Conservation (phyloP, 1,284 basidiomycete genomes). For the Sutorius eximius region DNA sequence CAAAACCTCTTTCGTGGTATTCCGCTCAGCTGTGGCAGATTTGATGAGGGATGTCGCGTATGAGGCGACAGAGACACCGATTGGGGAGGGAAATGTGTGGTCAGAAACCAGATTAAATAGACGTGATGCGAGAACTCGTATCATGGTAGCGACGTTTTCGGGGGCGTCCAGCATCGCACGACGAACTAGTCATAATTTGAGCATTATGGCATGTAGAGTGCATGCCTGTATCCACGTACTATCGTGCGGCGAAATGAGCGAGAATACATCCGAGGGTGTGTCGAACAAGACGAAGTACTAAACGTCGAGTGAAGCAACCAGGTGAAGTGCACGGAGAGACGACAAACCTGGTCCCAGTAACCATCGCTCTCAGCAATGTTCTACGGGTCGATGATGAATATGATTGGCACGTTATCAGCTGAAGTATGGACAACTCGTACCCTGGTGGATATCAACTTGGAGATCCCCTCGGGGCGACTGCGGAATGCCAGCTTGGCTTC, state of each 20-base stretch:
- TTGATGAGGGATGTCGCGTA: constrained; percentile 71
- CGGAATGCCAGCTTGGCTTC: constrained; percentile 88
- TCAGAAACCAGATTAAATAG: constrained; percentile 82
- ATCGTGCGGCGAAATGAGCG: constrained; percentile 82
- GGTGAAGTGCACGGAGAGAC: not conserved
- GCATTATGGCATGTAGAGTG: not conserved
- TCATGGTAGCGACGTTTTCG: constrained; percentile 81
- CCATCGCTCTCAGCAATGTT: constrained; percentile 70
- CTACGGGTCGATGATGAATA: constrained; percentile 38
- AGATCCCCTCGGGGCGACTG: constrained; percentile 75
- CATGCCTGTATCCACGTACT: constrained; percentile 60
- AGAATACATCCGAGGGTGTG: constrained; percentile 84
- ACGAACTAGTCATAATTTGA: constrained; percentile 54
- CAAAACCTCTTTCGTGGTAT: constrained; percentile 79
- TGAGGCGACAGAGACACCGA: constrained; percentile 54
- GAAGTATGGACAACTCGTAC: constrained; percentile 39
- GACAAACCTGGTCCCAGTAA: constrained; percentile 82
- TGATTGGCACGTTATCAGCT: constrained; percentile 3
- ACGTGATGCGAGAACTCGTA: constrained; percentile 70
- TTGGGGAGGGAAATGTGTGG: constrained; percentile 74
- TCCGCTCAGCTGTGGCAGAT: constrained; percentile 52
- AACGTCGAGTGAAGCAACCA: constrained; percentile 16
- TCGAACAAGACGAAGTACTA: constrained; percentile 85
- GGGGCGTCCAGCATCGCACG: constrained; percentile 79
- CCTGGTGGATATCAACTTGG: constrained; percentile 67